A percentile compares a stretch with the other conserved stretches of the same genome.
Conservation (phyloP, 208 protist genomes). For the Trypanosomatidae sp. region DNA sequence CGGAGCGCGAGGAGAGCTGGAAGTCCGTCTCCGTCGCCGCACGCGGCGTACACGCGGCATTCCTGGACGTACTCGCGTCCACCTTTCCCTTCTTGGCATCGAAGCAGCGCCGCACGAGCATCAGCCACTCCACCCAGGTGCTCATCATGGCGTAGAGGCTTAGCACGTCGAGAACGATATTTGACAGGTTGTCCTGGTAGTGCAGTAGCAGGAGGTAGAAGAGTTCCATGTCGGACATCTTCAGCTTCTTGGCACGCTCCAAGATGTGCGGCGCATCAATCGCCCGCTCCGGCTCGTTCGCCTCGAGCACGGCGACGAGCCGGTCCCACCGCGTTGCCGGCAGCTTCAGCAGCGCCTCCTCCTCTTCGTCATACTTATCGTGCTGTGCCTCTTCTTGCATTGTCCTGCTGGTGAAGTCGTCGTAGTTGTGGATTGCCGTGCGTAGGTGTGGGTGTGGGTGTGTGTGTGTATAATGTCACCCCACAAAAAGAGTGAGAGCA, state of each 20-base stretch:
- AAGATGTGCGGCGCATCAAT: constrained; percentile 59
- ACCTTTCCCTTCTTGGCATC: constrained; percentile 10
- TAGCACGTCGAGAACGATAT: constrained; percentile 28
- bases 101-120: constrained; percentile 29
- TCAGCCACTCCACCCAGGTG: constrained; percentile 45
- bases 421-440: too few species aligned
- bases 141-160: constrained; percentile 46
- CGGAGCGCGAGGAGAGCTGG: background rate
- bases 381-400: background rate
- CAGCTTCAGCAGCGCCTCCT: too few species aligned
- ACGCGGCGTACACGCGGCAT: background rate
- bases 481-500: too few species aligned
- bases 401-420: too few species aligned
- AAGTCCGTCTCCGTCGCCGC: background rate
- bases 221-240: constrained; percentile 41
- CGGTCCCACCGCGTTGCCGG: constrained; percentile 56
- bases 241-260: constrained; percentile 36
- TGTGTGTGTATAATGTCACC: too few species aligned
- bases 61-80: background rate
- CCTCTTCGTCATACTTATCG: too few species aligned
- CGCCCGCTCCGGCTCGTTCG: constrained; percentile 43
- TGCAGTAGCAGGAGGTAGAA: constrained; percentile 41
- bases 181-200: constrained; percentile 35
- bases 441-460: too few species aligned
- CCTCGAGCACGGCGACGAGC: constrained; percentile 46